These are phyloP conservation scores for Pleoardoris graminearum DNA, from an alignment of 2,329 filamentous ascomycete species.

Conservation along the genomic window DNA sequence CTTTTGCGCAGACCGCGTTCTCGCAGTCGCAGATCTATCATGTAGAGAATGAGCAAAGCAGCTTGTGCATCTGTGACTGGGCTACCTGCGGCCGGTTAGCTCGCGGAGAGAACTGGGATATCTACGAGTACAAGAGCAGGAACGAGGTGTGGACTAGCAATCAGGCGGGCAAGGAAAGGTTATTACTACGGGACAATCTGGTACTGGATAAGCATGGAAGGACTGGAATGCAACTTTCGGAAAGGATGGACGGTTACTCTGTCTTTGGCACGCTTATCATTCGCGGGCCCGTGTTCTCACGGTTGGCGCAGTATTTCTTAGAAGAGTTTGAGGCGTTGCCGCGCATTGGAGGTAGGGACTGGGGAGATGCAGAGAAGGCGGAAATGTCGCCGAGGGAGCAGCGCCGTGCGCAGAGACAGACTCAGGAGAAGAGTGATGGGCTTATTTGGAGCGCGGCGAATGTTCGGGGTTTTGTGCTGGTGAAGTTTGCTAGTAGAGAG, in stretches of 20 bases:
- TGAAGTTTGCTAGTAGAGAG: constrained; percentile 84
- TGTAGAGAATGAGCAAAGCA: constrained; percentile 50
- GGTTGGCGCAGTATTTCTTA: constrained; percentile 74
- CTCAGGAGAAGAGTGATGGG: constrained; percentile 56
- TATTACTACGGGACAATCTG: constrained; percentile 85
- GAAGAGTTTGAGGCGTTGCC: constrained; percentile 77
- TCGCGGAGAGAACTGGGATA: constrained; percentile 85
- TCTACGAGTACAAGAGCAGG: constrained; percentile 75
- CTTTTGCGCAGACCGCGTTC: constrained; percentile 82
- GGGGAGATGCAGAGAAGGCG: constrained; percentile 54
- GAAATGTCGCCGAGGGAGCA: constrained; percentile 49
- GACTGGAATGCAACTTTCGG: constrained; percentile 34
- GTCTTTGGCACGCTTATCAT: constrained; percentile 86
- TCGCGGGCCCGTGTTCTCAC: constrained; percentile 69
- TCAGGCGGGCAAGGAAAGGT: constrained; percentile 51
- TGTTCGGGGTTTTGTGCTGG: constrained; percentile 71
- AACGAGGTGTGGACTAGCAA: constrained; percentile 78
- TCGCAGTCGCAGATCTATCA: constrained; percentile 81
- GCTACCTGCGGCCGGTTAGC: constrained; percentile 85
- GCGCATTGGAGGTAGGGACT: constrained; percentile 80
- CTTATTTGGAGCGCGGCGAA: constrained; percentile 46
- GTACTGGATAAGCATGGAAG: constrained; percentile 63
- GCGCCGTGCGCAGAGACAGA: constrained; percentile 57
- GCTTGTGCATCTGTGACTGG: constrained; percentile 89
- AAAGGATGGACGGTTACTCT: constrained; percentile 72